A percentile compares a stretch with the other conserved stretches of the same genome.
Conservation (phyloP, 2,329 filamentous ascomycete species). For the Phialocephala subalpina region DNA sequence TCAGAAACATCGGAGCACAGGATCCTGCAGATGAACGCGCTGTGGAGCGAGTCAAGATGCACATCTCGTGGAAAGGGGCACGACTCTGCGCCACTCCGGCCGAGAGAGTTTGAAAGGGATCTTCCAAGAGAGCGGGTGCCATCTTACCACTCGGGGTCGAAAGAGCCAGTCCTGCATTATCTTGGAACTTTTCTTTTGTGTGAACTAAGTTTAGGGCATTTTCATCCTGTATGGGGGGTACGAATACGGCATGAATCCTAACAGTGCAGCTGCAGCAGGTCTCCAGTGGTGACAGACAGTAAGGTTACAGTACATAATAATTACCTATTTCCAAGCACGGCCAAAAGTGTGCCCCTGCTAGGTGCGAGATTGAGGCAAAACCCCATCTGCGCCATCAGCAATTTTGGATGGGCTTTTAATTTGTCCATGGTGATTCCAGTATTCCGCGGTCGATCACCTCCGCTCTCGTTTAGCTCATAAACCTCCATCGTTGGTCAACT, state of each 20-base stretch:
- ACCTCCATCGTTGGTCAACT: neutral
- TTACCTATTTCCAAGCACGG: no score
- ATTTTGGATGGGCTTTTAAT: neutral
- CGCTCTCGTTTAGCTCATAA: neutral
- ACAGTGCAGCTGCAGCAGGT: no score
- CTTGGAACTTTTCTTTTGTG: neutral
- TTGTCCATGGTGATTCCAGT: neutral
- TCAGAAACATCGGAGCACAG: no score
- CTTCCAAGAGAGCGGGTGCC: no score
- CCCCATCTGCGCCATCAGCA: neutral
- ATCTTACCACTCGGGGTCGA: no score
- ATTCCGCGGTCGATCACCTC: neutral
- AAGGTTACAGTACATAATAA: no score
- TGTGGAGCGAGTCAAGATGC: neutral
- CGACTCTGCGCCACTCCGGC: no score
- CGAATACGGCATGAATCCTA: no score
- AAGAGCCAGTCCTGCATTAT: neutral
- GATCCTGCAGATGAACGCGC: neutral
- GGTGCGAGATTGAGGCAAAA: neutral
- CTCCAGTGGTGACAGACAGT: no score
- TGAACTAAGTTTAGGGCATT: neutral
- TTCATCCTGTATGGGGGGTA: no score
- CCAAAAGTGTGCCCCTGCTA: no score
- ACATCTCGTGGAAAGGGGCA: neutral
- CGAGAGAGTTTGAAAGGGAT: no score